phyloP scores from a whole-genome alignment of 768 basidiomycete species.

The Lepiota subincarnata region DNA sequence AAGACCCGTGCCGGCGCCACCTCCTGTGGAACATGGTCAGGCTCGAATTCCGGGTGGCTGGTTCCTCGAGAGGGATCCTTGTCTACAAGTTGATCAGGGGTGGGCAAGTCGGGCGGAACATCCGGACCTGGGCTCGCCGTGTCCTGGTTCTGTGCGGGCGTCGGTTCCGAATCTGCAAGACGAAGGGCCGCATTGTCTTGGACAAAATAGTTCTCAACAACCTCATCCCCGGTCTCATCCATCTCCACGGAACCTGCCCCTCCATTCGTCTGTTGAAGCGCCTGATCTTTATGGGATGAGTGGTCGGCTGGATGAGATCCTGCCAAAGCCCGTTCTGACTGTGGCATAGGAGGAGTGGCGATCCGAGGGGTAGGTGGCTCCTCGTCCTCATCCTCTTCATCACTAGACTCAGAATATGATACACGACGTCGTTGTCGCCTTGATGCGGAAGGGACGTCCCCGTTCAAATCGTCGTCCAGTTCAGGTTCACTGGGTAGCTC shows the following conservation, averaged over 20 bases:
- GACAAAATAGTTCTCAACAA: constrained; percentile 30
- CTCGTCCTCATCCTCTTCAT: constrained; percentile 34
- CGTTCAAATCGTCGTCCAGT: constrained; percentile 31
- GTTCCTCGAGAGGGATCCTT: neutral
- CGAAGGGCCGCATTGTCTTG: constrained; percentile 25
- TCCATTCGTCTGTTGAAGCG: constrained; percentile 28
- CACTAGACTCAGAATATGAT: constrained; percentile 23
- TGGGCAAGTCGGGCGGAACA: neutral
- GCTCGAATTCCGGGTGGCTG: neutral
- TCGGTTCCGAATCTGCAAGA: constrained; percentile 7
- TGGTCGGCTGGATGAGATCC: neutral
- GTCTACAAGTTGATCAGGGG: neutral
- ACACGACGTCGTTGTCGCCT: constrained; percentile 1
- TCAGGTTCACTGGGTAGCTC: constrained; percentile 35
- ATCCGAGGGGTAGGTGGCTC: constrained; percentile 9
- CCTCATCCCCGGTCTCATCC: constrained; percentile 29
- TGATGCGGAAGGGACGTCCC: constrained; percentile 11
- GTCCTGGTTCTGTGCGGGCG: neutral
- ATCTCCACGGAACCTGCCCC: constrained; percentile 28
- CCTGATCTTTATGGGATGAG: constrained; percentile 15
- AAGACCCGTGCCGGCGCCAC: neutral
- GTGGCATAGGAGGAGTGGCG: neutral
- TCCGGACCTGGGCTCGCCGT: neutral
- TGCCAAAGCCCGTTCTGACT: neutral
- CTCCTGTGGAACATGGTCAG: neutral